A percentile compares a stretch with the other conserved stretches of the same genome.
These are phyloP conservation scores for Penicillium corylophilum DNA, from an alignment of 2,329 filamentous ascomycete genomes.

Conservation along the genomic window DNA sequence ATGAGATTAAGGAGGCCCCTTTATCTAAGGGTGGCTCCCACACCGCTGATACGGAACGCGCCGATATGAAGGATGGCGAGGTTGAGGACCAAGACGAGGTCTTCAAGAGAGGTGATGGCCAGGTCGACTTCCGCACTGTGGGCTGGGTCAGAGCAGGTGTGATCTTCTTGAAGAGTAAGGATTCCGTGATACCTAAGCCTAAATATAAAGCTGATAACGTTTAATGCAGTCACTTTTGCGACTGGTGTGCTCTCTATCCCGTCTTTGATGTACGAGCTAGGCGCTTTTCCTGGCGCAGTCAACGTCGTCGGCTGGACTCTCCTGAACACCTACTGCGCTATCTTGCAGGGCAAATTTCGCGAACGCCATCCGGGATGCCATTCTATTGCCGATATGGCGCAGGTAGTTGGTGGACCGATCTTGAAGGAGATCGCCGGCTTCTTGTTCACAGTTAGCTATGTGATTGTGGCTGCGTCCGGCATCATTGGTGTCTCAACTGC, in stretches of 20 bases:
- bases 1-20: conserved; percentile 17
- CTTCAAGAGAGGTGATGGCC: conserved; percentile 49
- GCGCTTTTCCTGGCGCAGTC: conserved; percentile 49
- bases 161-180: conserved; percentile 52
- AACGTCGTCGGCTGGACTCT: conserved; percentile 50
- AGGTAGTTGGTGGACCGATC: conserved; percentile 54
- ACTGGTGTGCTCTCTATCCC: conserved; percentile 53
- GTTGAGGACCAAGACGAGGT: conserved; percentile 42
- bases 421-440: conserved; percentile 55
- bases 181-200: not conserved
- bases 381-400: conserved; percentile 58
- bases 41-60: not conserved
- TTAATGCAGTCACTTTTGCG: conserved; percentile 29
- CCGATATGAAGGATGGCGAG: conserved; percentile 13
- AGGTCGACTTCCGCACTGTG: conserved; percentile 56
- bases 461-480: conserved; percentile 57
- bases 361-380: conserved; percentile 53
- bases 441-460: conserved; percentile 59
- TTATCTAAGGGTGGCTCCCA: conserved; percentile 1
- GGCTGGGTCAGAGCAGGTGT: conserved; percentile 53
- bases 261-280: conserved; percentile 48
- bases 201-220: not conserved
- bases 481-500: conserved; percentile 60
- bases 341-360: conserved; percentile 54
- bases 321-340: conserved; percentile 51